Percentiles rank a stretch among this genome's conserved stretches.
Conservation (phyloP, 192 early-diverging fungal species). For the Spizellomyces sp. region DNA sequence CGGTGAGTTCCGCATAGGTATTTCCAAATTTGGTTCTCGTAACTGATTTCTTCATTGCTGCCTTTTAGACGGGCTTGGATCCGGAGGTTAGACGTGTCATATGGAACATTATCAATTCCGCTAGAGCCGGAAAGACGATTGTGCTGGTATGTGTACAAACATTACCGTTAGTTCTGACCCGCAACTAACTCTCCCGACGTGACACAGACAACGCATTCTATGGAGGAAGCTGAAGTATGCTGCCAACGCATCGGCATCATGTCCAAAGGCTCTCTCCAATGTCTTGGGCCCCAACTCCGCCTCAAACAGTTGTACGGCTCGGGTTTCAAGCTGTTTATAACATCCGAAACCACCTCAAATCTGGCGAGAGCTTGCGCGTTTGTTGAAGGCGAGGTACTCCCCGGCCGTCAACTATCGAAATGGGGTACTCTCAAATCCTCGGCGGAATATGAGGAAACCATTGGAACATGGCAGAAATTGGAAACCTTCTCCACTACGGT, state of each 20-base stretch:
- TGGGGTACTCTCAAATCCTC: not conserved
- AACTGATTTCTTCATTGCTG: too few species aligned
- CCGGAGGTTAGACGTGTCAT: slow-evolving; percentile 72
- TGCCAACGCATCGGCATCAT: slow-evolving; percentile 79
- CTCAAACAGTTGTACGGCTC: slow-evolving; percentile 73
- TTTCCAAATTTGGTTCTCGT: too few species aligned
- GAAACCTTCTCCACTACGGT: slow-evolving; percentile 62
- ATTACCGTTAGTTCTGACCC: slow-evolving; percentile 3
- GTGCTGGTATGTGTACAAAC: slow-evolving; percentile 57
- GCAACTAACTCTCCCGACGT: too few species aligned
- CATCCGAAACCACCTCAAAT: slow-evolving; percentile 39
- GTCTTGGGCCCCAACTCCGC: slow-evolving; percentile 62
- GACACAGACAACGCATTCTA: slow-evolving; percentile 67
- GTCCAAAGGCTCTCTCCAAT: slow-evolving; percentile 73
- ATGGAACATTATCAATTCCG: slow-evolving; percentile 70
- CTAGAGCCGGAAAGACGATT: slow-evolving; percentile 63
- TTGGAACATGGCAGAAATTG: slow-evolving; percentile 42
- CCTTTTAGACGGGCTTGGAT: slow-evolving; percentile 63
- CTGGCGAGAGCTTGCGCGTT: slow-evolving; percentile 29
- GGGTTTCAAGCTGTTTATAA: slow-evolving; percentile 69
- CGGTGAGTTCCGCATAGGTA: slow-evolving; percentile 13
- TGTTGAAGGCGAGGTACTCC: slow-evolving; percentile 35
- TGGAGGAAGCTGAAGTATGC: slow-evolving; percentile 82
- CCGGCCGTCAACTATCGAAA: not conserved
- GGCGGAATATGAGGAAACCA: not conserved